Evolutionary conservation across 768 basidiomycete species (phyloP).

Genomic region (Baorangia bicolor): DNA sequence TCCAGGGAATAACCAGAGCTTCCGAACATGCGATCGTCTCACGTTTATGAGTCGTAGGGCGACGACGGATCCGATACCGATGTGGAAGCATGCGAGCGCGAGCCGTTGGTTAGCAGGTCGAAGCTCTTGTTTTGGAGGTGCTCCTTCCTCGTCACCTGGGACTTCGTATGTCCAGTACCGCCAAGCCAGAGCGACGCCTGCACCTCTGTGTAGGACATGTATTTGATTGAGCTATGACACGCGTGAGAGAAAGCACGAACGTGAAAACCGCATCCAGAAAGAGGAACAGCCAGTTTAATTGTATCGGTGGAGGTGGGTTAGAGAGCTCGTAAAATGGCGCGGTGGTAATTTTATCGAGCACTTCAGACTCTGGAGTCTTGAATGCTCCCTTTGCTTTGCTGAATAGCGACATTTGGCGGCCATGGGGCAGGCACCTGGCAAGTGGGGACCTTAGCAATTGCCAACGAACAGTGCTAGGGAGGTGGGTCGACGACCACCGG

Average conservation of each 20-base stretch:
- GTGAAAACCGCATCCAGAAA: conserved; percentile 31
- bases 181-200: conserved; percentile 29
- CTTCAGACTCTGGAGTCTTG: conserved; percentile 17
- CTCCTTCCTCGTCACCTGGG: conserved; percentile 12
- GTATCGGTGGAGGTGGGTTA: conserved; percentile 18
- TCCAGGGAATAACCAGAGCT: conserved; percentile 31
- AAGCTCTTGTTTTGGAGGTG: conserved; percentile 20
- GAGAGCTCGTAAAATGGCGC: conserved; percentile 29
- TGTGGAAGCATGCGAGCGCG: conserved; percentile 27
- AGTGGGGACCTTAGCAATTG: not conserved
- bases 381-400: not conserved
- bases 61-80: conserved; percentile 29
- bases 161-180: conserved; percentile 27
- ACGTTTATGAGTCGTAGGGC: conserved; percentile 28
- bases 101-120: conserved; percentile 32
- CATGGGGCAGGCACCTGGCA: not conserved
- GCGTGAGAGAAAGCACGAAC: conserved; percentile 15
- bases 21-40: conserved; percentile 30
- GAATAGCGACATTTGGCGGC: conserved; percentile 18
- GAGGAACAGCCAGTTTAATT: conserved; percentile 29
- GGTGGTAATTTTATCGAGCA: conserved; percentile 16
- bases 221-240: not conserved
- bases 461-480: not conserved
- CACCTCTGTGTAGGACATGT: conserved; percentile 13
- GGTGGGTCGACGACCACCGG: conserved; percentile 10